phyloP scores from a whole-genome alignment of 129 eudicot genomes.

The Cynara cardunculus region DNA sequence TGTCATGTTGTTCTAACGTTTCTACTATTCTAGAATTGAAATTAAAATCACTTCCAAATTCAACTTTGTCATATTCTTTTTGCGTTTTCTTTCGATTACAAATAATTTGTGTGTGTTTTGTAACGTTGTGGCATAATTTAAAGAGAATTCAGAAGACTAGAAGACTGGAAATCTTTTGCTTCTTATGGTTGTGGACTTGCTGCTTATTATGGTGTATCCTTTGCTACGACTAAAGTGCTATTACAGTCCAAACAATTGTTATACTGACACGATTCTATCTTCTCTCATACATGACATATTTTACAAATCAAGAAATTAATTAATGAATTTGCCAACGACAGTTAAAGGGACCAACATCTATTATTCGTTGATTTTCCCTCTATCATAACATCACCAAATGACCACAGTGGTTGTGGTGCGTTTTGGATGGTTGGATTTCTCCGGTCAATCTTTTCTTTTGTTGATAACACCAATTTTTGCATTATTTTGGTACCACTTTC shows the following conservation, averaged over 20 bases:
- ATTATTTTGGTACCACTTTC: no score
- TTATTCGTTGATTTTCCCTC: neutral
- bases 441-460: neutral
- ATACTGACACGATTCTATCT: neutral
- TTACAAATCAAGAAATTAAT: neutral
- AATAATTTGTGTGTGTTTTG: neutral
- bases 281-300: neutral
- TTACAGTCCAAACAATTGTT: neutral
- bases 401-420: neutral
- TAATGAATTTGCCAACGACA: neutral
- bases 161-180: neutral
- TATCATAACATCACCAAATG: neutral
- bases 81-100: no score
- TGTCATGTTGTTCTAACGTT: no score
- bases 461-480: no score
- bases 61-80: no score
- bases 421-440: neutral
- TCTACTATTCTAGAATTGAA: no score
- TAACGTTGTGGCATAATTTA: neutral
- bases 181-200: neutral
- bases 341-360: neutral
- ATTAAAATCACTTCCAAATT: no score
- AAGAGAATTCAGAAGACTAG: neutral
- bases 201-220: neutral
- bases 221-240: neutral